These are phyloP conservation scores for Allium cepa DNA, from an alignment of 106 monocot genomes.

Conservation along the genomic window DNA sequence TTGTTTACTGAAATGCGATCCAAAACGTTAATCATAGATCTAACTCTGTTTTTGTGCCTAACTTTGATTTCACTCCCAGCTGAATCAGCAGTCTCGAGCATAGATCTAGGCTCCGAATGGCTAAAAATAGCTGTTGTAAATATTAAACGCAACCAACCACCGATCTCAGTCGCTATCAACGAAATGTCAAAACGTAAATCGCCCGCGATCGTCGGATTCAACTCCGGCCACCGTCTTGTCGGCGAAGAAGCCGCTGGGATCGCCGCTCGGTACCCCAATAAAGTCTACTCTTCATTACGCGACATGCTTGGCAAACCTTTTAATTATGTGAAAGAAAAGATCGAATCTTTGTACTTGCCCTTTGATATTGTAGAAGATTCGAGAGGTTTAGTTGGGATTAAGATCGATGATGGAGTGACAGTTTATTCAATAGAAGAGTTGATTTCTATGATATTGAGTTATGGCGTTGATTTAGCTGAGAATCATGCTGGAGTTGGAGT, in stretches of 20 bases:
- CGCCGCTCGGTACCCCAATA: constrained; percentile 72
- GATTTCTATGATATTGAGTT: constrained; percentile 70
- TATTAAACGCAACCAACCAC: constrained; percentile 70
- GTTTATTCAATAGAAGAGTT: constrained; percentile 81
- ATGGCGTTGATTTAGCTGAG: constrained; percentile 59
- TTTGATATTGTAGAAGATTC: constrained; percentile 78
- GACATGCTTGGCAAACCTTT: constrained; percentile 76
- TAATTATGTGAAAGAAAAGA: constrained; percentile 20
- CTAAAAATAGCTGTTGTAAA: constrained; percentile 92
- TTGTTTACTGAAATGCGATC: too few relatives aligned
- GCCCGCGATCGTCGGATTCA: constrained; percentile 73
- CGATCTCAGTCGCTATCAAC: constrained; percentile 95
- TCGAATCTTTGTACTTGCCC: constrained; percentile 65
- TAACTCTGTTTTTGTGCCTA: neutral
- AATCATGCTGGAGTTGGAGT: constrained; percentile 49
- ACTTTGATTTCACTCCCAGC: constrained; percentile 7
- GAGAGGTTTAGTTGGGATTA: constrained; percentile 51
- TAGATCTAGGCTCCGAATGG: constrained; percentile 95
- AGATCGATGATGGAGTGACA: constrained; percentile 55
- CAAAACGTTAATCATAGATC: too few relatives aligned
- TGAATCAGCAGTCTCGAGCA: constrained; percentile 60
- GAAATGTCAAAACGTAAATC: constrained; percentile 99
- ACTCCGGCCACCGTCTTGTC: constrained; percentile 60
- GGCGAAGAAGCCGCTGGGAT: constrained; percentile 92
- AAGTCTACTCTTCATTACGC: constrained; percentile 68